Evolutionary conservation across 768 basidiomycete genomes (phyloP).

Genomic region (Lactarius deliciosus): DNA sequence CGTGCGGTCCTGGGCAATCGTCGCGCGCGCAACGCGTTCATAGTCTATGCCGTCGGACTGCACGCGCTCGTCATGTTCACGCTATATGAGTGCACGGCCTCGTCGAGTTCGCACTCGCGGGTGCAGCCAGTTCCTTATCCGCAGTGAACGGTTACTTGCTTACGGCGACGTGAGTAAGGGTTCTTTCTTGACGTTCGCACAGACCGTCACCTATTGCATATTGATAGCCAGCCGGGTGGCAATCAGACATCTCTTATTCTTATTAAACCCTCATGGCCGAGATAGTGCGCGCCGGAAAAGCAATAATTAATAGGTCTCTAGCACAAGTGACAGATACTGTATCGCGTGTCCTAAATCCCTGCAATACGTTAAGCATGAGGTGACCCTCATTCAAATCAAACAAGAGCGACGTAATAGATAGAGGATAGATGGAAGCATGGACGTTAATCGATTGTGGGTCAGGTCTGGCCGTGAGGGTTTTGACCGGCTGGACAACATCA

Average conservation of each 20-base stretch:
- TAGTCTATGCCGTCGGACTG: slow-evolving; percentile 78
- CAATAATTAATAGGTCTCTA: not conserved
- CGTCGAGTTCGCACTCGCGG: slow-evolving; percentile 49
- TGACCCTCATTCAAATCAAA: not conserved
- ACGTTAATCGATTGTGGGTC: not conserved
- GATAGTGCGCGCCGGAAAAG: not conserved
- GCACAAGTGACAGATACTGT: not conserved
- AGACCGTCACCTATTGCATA: not conserved
- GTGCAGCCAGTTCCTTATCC: slow-evolving; percentile 51
- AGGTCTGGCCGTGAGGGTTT: not conserved
- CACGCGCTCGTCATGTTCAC: slow-evolving; percentile 83
- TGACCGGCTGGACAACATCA: not conserved
- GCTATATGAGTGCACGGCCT: slow-evolving; percentile 67
- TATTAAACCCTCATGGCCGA: slow-evolving; percentile 4
- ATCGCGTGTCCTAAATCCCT: not conserved
- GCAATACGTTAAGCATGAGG: slow-evolving; percentile 6
- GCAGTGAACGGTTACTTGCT: slow-evolving; percentile 31
- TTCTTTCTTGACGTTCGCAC: too few species aligned
- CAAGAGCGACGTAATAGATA: not conserved
- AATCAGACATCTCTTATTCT: slow-evolving; percentile 19
- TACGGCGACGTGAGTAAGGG: not conserved
- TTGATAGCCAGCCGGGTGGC: not conserved
- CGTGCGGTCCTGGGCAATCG: slow-evolving; percentile 86
- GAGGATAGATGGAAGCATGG: not conserved
- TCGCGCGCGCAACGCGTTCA: slow-evolving; percentile 84